These are phyloP conservation scores for Trichoderma lentiforme DNA, from an alignment of 2,329 filamentous ascomycete species.

Conservation along the genomic window DNA sequence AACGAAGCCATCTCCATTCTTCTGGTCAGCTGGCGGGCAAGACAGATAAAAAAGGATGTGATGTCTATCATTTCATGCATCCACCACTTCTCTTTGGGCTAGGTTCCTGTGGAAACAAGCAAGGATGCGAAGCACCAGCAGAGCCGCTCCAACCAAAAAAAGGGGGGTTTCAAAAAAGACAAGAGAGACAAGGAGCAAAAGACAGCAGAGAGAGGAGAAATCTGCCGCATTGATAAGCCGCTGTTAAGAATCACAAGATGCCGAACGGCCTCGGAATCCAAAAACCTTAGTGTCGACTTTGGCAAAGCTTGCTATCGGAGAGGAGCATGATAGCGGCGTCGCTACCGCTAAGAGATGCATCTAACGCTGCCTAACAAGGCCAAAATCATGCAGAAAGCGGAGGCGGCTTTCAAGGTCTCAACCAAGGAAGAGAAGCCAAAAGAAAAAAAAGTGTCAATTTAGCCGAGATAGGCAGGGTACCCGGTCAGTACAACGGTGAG, in stretches of 20 bases:
- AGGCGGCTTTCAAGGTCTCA: neutral
- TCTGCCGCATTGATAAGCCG: slow-evolving; percentile 10
- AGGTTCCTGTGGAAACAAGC: slow-evolving; percentile 8
- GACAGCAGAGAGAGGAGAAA: neutral
- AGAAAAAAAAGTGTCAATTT: neutral
- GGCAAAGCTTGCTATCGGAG: neutral
- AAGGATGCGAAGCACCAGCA: neutral
- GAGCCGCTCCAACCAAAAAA: neutral
- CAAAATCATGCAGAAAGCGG: slow-evolving; percentile 10
- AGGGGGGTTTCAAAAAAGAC: neutral
- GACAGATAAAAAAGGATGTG: neutral
- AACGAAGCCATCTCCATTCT: neutral
- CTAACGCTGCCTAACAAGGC: neutral
- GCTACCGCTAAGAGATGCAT: slow-evolving; percentile 3
- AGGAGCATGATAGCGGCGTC: neutral
- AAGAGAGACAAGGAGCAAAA: neutral
- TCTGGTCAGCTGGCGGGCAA: slow-evolving; percentile 3
- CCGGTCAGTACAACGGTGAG: neutral
- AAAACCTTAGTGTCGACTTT: slow-evolving; percentile 3
- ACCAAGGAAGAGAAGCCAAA: neutral
- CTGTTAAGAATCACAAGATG: neutral
- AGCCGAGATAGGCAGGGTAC: slow-evolving; percentile 11
- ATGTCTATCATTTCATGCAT: slow-evolving; percentile 13
- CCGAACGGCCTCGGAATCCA: neutral
- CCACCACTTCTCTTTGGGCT: slow-evolving; percentile 17